These are phyloP conservation scores for Spergularia bocconei DNA, from an alignment of 148 eudicot species.

Conservation along the genomic window DNA sequence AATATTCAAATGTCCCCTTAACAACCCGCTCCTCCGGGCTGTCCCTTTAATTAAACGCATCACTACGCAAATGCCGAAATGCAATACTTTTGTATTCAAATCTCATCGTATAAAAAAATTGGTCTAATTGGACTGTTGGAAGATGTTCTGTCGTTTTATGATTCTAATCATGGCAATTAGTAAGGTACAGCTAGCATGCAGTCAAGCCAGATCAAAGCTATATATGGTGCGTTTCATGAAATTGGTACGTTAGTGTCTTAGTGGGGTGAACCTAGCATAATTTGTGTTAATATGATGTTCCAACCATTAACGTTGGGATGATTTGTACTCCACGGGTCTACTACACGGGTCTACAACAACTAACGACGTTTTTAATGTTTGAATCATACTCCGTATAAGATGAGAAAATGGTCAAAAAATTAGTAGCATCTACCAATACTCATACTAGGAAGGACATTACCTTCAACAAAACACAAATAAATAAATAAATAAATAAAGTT, in stretches of 20 bases:
- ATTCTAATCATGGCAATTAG: slow-evolving; percentile 11
- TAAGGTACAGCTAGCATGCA: slow-evolving; percentile 19
- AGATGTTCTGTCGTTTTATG: background rate
- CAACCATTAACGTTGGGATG: too few species aligned
- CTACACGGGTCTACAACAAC: too few species aligned
- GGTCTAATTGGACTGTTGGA: background rate
- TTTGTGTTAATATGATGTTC: too few species aligned
- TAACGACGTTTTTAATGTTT: too few species aligned
- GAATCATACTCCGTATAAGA: too few species aligned
- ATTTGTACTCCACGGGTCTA: too few species aligned
- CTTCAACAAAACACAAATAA: too few species aligned
- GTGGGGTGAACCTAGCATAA: background rate
- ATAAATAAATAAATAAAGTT: too few species aligned
- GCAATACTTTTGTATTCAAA: slow-evolving; percentile 14
- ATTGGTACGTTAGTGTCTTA: background rate
- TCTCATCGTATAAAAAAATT: background rate
- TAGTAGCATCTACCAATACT: too few species aligned
- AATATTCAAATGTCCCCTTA: slow-evolving; percentile 24
- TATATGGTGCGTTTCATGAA: background rate
- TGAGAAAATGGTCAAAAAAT: too few species aligned
- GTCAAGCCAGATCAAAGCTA: background rate
- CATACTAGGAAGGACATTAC: too few species aligned
- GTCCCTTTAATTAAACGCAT: background rate
- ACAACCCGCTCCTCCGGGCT: slow-evolving; percentile 28
- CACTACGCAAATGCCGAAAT: background rate